Percentiles rank a stretch among this genome's conserved stretches.
phyloP scores from a whole-genome alignment of 2,329 filamentous ascomycete genomes.

The Aspergillus awamori region DNA sequence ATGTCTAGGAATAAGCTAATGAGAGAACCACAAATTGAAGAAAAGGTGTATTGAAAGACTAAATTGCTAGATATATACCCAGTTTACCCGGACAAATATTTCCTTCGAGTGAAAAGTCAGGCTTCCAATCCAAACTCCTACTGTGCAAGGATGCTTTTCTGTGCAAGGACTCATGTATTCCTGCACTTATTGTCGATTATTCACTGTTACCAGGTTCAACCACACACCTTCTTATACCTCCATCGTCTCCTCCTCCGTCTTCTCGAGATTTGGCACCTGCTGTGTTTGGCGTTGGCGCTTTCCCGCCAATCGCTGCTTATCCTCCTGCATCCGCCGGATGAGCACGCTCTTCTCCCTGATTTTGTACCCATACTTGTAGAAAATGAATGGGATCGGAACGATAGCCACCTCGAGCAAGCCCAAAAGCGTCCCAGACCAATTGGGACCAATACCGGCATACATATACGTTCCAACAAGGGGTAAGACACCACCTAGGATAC shows the following conservation, averaged over 20 bases:
- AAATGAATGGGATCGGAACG: constrained; percentile 78
- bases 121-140: constrained; percentile 5
- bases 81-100: constrained; percentile 7
- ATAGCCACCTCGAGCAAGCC: constrained; percentile 72
- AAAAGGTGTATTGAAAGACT: no score
- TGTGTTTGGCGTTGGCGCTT: constrained; percentile 36
- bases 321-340: constrained; percentile 61
- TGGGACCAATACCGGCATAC: constrained; percentile 69
- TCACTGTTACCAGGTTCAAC: no score
- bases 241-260: constrained; percentile 24
- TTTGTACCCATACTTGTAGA: constrained; percentile 65
- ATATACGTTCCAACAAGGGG: constrained; percentile 74
- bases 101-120: not conserved
- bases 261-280: constrained; percentile 14
- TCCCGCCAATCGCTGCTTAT: constrained; percentile 51
- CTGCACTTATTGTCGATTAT: not conserved
- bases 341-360: constrained; percentile 60
- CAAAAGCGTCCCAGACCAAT: constrained; percentile 78
- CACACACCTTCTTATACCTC: constrained; percentile 13
- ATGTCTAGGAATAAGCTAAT: no score
- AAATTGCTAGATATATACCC: no score
- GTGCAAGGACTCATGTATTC: not conserved
- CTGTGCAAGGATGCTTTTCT: constrained; percentile 18
- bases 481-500: constrained; percentile 73
- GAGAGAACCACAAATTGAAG: no score